Base-by-base conservation (phyloP, 768 basidiomycete species). In the Hortiboletus campestris region DNA sequence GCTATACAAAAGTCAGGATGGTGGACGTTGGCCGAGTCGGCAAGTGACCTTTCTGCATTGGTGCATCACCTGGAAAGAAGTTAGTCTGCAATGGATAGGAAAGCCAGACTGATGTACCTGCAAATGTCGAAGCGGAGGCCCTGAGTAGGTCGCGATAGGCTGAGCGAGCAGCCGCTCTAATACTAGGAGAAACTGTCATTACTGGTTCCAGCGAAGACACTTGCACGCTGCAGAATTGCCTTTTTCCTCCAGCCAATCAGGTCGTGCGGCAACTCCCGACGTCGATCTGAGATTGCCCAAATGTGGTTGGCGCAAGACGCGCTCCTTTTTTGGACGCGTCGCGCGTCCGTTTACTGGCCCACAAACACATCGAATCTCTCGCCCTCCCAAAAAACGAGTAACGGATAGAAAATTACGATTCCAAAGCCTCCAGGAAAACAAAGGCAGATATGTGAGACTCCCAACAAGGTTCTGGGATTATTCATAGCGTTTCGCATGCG, bases 111-210 rank as follows among this genome's bases (percentile, higher is more conserved):
- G 5, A 66, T 66, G 35, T 63, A 81, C 88, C 90, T 54, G 78
- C 51, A 66, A 94, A 94, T 0, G 89, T 91, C 12, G 72, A 65
- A 7, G 81, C 69, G 2, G 89, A 82, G 1, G 89, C 85, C 40
- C 90, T 78, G 60, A 84, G 82, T 5, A 91, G 72, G 62, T 82
- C 76, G 34, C 91, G 81, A 64, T 94, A 94, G 16, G 87, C 87
- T 32, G 89, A 78, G 45, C 90, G 83, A 19, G 86, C 87, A 11
- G 83, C 78, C 32, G 86, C 84, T 64, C 74, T 79, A 39, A 91
- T 78, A 16, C 75, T 67, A 3, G 78, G 73, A n/a, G 84, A 69
- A 48, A 86, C 74, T 34, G 83, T 73, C 84, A 86, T 85, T 14
- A 25, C 28, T n/a, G 9, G 39, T 51, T n/a, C 38, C 46, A 50